These are phyloP conservation scores for Spencermartinsiella ligniputridi DNA, from an alignment of 1,139 yeast genomes.

Conservation along the genomic window DNA sequence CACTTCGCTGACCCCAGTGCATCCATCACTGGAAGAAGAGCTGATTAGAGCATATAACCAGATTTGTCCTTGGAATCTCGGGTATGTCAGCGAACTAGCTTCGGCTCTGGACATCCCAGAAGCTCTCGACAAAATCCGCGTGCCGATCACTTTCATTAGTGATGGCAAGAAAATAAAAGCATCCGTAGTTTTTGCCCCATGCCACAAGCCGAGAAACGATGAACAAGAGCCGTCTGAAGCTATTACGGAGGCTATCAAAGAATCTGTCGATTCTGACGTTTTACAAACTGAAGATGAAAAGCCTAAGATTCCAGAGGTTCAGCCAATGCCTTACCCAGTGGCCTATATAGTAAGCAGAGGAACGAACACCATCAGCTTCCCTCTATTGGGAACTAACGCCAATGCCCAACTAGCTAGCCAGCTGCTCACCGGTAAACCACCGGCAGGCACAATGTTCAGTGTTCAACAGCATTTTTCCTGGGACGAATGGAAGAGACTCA, in stretches of 20 bases:
- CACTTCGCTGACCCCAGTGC: conserved; percentile 33
- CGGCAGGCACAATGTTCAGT: conserved; percentile 27
- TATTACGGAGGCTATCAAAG: background rate
- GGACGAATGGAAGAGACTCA: conserved; percentile 27
- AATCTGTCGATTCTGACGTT: background rate
- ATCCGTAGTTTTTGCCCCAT: conserved; percentile 30
- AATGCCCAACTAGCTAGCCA: conserved; percentile 22
- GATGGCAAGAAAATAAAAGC: conserved; percentile 18
- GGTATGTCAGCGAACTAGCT: conserved; percentile 30
- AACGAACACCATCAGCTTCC: conserved; percentile 14
- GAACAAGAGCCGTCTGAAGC: background rate
- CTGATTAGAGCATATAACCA: conserved; percentile 26
- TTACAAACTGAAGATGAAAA: background rate
- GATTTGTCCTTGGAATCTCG: conserved; percentile 33
- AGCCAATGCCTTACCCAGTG: conserved; percentile 17
- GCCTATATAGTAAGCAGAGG: conserved; percentile 24
- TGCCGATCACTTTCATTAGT: conserved; percentile 22
- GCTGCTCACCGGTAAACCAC: conserved; percentile 27
- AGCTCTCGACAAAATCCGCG: conserved; percentile 28
- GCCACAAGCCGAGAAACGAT: conserved; percentile 8
- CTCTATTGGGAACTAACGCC: conserved; percentile 22
- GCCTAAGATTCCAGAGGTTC: conserved; percentile 2
- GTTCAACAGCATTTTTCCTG: conserved; percentile 29
- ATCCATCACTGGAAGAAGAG: conserved; percentile 31
- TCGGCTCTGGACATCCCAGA: conserved; percentile 32